A percentile compares a stretch with the other conserved stretches of the same genome.
phyloP scores from a whole-genome alignment of 1,284 basidiomycete species.

The Sanghuangporus sanghuang region DNA sequence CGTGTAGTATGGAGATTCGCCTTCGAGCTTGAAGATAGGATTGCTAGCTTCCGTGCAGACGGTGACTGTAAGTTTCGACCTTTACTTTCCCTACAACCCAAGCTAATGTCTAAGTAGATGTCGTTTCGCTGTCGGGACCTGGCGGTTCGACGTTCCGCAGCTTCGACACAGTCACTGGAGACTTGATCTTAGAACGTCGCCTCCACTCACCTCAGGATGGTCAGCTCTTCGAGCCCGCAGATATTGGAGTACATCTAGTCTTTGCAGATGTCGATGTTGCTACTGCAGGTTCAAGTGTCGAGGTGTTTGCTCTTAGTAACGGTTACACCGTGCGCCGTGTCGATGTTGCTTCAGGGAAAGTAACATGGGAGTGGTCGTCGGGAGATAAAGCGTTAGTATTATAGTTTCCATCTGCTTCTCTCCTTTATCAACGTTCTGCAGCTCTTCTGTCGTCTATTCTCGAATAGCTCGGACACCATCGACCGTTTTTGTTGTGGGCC shows the following conservation, averaged over 20 bases:
- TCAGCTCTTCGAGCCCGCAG: constrained; percentile 44
- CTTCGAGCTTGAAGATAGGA: constrained; percentile 60
- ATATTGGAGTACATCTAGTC: constrained; percentile 39
- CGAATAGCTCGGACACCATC: constrained; percentile 48
- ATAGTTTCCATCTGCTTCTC: neutral
- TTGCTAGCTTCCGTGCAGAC: constrained; percentile 65
- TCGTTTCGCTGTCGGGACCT: constrained; percentile 73
- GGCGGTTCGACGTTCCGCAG: constrained; percentile 68
- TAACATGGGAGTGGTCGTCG: constrained; percentile 60
- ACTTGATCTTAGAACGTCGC: constrained; percentile 62
- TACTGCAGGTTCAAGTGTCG: constrained; percentile 29
- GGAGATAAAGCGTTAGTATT: constrained; percentile 54
- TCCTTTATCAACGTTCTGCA: constrained; percentile 25
- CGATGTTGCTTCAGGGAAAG: constrained; percentile 41
- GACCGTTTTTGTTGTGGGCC: constrained; percentile 63
- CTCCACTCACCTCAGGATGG: constrained; percentile 46
- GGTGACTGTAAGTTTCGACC: constrained; percentile 46
- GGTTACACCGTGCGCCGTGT: constrained; percentile 51
- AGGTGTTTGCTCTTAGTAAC: constrained; percentile 54
- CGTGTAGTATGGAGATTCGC: constrained; percentile 75
- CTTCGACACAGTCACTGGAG: constrained; percentile 63
- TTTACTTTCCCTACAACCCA: neutral
- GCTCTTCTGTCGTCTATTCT: constrained; percentile 63
- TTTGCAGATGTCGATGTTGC: constrained; percentile 27
- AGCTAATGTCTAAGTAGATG: constrained; percentile 35